A percentile compares a stretch with the other conserved stretches of the same genome.
phyloP scores from a whole-genome alignment of 2,329 filamentous ascomycete genomes.

The Phyllosticta ampelicida region DNA sequence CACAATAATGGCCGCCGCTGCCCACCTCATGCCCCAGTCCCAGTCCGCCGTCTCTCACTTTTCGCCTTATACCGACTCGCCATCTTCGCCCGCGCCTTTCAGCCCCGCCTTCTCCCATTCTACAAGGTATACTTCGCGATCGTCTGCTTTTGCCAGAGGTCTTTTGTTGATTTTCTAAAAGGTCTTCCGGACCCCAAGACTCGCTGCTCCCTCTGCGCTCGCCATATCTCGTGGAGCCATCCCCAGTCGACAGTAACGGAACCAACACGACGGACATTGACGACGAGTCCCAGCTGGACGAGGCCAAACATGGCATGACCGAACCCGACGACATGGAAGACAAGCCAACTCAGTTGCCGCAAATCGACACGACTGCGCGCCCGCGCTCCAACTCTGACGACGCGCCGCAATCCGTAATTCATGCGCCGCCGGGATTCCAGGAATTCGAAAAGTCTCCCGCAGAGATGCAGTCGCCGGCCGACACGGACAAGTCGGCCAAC shows the following conservation, averaged over 20 bases:
- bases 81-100: constrained; percentile 37
- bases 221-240: constrained; percentile 61
- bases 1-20: constrained; percentile 26
- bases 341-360: constrained; percentile 24
- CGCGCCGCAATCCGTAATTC: constrained; percentile 80
- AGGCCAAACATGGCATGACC: constrained; percentile 25
- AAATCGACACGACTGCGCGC: constrained; percentile 35
- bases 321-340: constrained; percentile 25
- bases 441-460: constrained; percentile 42
- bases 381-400: constrained; percentile 52
- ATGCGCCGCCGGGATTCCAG: constrained; percentile 73
- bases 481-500: constrained; percentile 19
- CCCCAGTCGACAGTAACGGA: constrained; percentile 75
- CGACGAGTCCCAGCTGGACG: constrained; percentile 58
- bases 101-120: constrained; percentile 29
- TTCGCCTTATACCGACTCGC: constrained; percentile 42
- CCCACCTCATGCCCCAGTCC: constrained; percentile 34
- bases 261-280: constrained; percentile 74
- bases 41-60: constrained; percentile 33
- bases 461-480: constrained; percentile 15
- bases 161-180: neutral
- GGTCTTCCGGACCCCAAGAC: constrained; percentile 23
- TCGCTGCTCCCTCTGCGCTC: constrained; percentile 38
- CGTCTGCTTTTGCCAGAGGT: constrained; percentile 22
- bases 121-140: constrained; percentile 29